Conservation (phyloP, 257 asterid genomes). For the Scutellaria baicalensis region DNA sequence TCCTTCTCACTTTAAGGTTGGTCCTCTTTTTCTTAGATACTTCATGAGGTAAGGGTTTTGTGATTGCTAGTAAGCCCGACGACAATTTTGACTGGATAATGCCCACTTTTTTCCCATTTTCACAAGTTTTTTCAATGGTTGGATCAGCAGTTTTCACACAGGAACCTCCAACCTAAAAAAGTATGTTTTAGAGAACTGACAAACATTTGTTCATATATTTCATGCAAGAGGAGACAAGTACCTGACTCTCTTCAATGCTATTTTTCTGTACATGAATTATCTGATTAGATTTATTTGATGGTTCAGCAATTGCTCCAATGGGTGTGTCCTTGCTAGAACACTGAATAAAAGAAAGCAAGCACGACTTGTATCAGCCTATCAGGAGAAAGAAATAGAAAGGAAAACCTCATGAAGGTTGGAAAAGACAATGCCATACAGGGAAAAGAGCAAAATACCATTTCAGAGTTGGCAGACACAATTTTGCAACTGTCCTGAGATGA, state of each 20-base stretch:
- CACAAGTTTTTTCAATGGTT: slow-evolving; percentile 12
- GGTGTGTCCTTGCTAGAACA: slow-evolving; percentile 6
- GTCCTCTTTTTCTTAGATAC: slow-evolving; percentile 14
- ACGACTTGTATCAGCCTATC: neutral
- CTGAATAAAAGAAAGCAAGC: slow-evolving; percentile 22
- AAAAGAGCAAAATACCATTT: slow-evolving; percentile 33
- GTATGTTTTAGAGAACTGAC: slow-evolving; percentile 1
- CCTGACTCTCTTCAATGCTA: slow-evolving; percentile 20
- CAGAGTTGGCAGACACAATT: slow-evolving; percentile 13
- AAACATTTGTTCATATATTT: neutral
- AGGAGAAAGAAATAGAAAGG: neutral
- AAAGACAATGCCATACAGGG: neutral
- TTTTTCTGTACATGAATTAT: neutral
- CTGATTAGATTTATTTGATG: neutral
- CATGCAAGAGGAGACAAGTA: slow-evolving; percentile 13
- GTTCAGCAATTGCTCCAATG: slow-evolving; percentile 8
- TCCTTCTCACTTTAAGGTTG: slow-evolving; percentile 29
- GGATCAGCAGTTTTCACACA: slow-evolving; percentile 17
- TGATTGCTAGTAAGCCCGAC: slow-evolving; percentile 1
- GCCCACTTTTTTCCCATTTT: slow-evolving; percentile 10
- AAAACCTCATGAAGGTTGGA: neutral
- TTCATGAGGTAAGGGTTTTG: slow-evolving; percentile 4
- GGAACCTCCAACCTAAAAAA: slow-evolving; percentile 35
- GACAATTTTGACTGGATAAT: neutral
- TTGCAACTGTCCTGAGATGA: slow-evolving; percentile 18